phyloP scores from a whole-genome alignment of 768 basidiomycete species.

The Suillus cothurnatus region DNA sequence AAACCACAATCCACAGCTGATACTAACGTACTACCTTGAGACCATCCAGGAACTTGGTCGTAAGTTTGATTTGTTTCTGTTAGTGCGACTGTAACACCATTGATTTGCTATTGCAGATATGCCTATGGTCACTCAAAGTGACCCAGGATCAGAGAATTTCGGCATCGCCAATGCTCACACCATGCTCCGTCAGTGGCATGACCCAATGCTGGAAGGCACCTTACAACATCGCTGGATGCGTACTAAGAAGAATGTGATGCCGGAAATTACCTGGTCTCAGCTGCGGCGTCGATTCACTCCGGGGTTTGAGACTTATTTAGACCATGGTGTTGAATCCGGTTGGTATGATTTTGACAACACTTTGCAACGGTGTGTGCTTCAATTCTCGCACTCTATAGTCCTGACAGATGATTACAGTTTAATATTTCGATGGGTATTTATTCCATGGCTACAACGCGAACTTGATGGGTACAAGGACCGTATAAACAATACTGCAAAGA shows the following conservation, averaged over 20 bases:
- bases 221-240: constrained; percentile 43
- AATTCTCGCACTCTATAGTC: neutral
- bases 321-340: constrained; percentile 30
- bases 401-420: neutral
- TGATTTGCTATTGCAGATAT: no score
- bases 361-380: constrained; percentile 22
- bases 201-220: constrained; percentile 38
- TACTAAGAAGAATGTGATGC: constrained; percentile 30
- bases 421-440: constrained; percentile 39
- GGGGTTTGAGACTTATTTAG: constrained; percentile 19
- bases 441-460: constrained; percentile 11
- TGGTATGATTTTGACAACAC: constrained; percentile 29
- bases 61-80: no score
- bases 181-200: constrained; percentile 36
- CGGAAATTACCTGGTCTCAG: constrained; percentile 25
- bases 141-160: constrained; percentile 46
- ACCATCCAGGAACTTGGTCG: no score
- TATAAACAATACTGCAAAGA: constrained; percentile 11
- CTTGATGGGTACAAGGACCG: constrained; percentile 1
- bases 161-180: constrained; percentile 48
- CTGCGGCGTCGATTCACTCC: constrained; percentile 13
- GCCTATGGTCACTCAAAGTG: constrained; percentile 46
- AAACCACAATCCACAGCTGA: no score
- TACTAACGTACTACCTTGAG: no score
- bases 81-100: no score